Evolutionary conservation across 768 basidiomycete genomes (phyloP).

Genomic region (Russula dissimulans): DNA sequence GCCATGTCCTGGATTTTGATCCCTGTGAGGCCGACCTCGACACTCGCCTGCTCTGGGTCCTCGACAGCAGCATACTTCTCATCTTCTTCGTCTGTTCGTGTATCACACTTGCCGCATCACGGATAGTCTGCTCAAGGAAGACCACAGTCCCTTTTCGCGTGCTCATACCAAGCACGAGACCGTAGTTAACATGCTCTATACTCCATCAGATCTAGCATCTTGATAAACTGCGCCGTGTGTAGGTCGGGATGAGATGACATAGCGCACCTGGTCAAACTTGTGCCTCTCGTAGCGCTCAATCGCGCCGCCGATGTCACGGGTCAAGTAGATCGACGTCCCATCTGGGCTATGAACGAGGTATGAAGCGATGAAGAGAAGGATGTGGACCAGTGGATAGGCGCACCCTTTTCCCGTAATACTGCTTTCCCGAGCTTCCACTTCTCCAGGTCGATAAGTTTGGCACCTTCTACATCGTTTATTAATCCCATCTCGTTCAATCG

Average conservation of each 20-base stretch:
- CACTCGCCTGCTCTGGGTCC: conserved; percentile 69
- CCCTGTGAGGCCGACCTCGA: conserved; percentile 87
- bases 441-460: conserved; percentile 79
- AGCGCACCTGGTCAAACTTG: conserved; percentile 88
- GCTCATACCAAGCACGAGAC: conserved; percentile 91
- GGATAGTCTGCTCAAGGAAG: conserved; percentile 88
- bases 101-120: conserved; percentile 83
- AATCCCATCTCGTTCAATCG: conserved; percentile 63
- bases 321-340: conserved; percentile 89
- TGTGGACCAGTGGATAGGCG: conserved; percentile 13
- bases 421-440: conserved; percentile 89
- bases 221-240: conserved; percentile 88
- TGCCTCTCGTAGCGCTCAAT: conserved; percentile 88
- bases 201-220: conserved; percentile 83
- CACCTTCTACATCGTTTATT: conserved; percentile 69
- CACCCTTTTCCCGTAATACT: conserved; percentile 79
- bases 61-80: conserved; percentile 85
- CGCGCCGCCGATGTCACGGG: conserved; percentile 91
- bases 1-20: conserved; percentile 98
- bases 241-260: conserved; percentile 86
- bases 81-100: conserved; percentile 95
- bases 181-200: conserved; percentile 85
- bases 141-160: conserved; percentile 90
- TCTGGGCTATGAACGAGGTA: conserved; percentile 37
- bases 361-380: neutral